Base-by-base conservation (phyloP, 345 rosid species). In the Garcia nutans region DNA sequence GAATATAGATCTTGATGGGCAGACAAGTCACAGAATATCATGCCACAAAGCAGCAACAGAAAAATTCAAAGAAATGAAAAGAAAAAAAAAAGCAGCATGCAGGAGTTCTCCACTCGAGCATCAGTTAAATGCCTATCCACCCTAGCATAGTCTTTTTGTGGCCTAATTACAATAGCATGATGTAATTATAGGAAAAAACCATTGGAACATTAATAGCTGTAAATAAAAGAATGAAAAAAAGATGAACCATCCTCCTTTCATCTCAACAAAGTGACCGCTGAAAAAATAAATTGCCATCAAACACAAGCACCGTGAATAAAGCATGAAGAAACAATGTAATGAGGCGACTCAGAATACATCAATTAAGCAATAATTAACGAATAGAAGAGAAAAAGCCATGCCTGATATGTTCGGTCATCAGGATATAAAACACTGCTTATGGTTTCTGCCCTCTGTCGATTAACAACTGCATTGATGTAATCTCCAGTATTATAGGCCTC, bases 401-500 rank as follows among this genome's bases (percentile, higher is more conserved):
- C 88, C 84, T 85, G 88, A 77, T 82, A 74, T 52, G 88, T 75
- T 55, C 83, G 84, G 70, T 84, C 89, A 71, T 86, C 85, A 19
- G 89, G 89, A 76, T 75, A 86, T 47, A 86, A 74, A 74, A 84
- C 63, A 55, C 85, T 84, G 55, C 87, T 84, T 58, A 86, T 86
- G 74, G 80, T 86, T 74, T 86, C 89, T 33, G 87, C 85, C 44
- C 64, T 80, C 79, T 84, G 87, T 75, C 87, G 78, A 59, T 80
- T 76, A 60, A 84, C 87, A 76, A 86, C 87, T 57, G 89, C 87
- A 76, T 84, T 76, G 52, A 84, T 78, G 68, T 86, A 86, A 69
- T 84, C 89, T 31, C 89, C 89, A 23, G 89, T 84, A 67, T 82
- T 86, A 80, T 49, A 82, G 20, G 86, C 81, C 74, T 82, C 88